These are phyloP conservation scores for Alternaria metachromatica DNA, from an alignment of 2,329 filamentous ascomycete genomes.

Conservation along the genomic window DNA sequence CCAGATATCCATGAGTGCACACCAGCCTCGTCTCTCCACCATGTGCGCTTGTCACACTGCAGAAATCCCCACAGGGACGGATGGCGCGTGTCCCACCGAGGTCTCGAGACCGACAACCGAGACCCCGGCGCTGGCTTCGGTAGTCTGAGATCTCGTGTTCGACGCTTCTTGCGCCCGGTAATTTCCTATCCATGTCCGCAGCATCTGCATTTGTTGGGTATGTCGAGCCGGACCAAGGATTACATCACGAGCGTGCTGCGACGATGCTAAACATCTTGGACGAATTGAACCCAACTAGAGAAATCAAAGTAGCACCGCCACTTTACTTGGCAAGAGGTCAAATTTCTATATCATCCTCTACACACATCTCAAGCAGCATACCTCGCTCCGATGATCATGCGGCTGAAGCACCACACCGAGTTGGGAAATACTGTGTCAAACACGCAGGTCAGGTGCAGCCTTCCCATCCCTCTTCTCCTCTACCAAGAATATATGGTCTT, in stretches of 20 bases:
- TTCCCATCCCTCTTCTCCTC: neutral
- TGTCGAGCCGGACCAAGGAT: neutral
- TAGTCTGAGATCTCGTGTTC: constrained; percentile 13
- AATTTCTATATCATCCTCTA: neutral
- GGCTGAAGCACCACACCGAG: neutral
- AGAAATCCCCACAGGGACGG: neutral
- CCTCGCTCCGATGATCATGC: neutral
- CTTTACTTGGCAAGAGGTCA: neutral
- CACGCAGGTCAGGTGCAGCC: constrained; percentile 4
- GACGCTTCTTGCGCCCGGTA: neutral
- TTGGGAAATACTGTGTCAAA: neutral
- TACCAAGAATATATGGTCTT: neutral
- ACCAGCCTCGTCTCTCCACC: constrained; percentile 13
- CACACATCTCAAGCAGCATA: neutral
- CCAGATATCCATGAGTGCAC: neutral
- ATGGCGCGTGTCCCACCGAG: constrained; percentile 15
- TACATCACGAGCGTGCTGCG: neutral
- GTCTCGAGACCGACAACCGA: constrained; percentile 13
- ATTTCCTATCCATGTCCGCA: neutral
- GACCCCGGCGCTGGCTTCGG: constrained; percentile 12
- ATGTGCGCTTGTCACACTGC: constrained; percentile 26
- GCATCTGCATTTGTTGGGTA: constrained; percentile 2
- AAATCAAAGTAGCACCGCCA: neutral
- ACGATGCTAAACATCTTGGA: neutral
- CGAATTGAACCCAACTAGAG: fast-evolving